A percentile compares a stretch with the other conserved stretches of the same genome.
These are phyloP conservation scores for Rugonectria rugulosa DNA, from an alignment of 2,329 filamentous ascomycete species.

Conservation along the genomic window DNA sequence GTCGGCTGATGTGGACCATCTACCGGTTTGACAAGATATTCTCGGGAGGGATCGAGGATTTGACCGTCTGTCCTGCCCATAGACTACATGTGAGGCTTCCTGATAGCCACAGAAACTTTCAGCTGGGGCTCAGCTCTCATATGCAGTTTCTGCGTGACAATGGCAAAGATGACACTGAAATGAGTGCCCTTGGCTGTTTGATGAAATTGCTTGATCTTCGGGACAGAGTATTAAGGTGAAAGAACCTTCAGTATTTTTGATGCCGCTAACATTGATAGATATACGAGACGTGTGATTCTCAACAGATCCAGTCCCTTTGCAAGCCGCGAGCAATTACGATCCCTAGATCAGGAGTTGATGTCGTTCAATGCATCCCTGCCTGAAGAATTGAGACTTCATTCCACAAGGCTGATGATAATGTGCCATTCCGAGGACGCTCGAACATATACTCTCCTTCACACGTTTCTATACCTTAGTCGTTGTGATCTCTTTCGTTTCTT, in stretches of 20 bases:
- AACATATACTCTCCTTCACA: conserved; percentile 31
- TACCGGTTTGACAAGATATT: conserved; percentile 36
- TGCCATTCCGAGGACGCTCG: conserved; percentile 33
- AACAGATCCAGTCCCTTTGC: conserved; percentile 24
- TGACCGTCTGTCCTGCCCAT: conserved; percentile 35
- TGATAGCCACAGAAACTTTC: conserved; percentile 35
- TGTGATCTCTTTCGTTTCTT: conserved; percentile 39
- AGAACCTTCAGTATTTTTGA: too few species aligned
- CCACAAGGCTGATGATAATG: conserved; percentile 33
- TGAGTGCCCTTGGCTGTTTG: conserved; percentile 31
- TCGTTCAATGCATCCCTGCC: conserved; percentile 28
- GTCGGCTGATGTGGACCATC: conserved; percentile 40
- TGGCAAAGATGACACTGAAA: not conserved
- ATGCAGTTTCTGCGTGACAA: conserved; percentile 23
- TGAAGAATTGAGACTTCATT: conserved; percentile 27
- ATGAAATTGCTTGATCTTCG: conserved; percentile 33
- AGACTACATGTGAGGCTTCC: conserved; percentile 38
- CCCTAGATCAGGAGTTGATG: conserved; percentile 29
- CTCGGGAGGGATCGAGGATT: conserved; percentile 39
- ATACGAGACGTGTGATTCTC: conserved; percentile 28
- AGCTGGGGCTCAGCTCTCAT: conserved; percentile 31
- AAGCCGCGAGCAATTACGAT: conserved; percentile 20
- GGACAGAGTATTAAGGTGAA: conserved; percentile 34
- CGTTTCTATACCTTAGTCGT: conserved; percentile 24
- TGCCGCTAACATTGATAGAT: conserved; percentile 21